Percentiles rank a stretch among this genome's conserved stretches.
Evolutionary conservation across 2,329 filamentous ascomycete species (phyloP).

Genomic region (Bipolaris cookei): DNA sequence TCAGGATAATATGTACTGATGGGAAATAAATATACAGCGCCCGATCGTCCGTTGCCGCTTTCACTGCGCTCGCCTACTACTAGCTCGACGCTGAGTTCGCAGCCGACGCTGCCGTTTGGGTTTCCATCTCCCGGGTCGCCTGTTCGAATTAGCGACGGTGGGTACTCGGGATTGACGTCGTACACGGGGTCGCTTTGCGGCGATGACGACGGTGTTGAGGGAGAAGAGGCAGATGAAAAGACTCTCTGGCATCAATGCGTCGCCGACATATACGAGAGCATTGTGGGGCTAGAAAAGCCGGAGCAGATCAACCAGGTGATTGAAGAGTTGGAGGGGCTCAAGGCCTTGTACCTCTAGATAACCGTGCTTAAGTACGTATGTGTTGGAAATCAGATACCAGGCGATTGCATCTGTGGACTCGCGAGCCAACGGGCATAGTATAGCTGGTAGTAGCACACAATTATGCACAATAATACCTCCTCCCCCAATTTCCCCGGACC

Average conservation of each 20-base stretch:
- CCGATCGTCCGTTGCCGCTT: constrained; percentile 38
- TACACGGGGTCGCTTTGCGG: background rate
- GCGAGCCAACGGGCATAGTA: no score
- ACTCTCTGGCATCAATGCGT: background rate
- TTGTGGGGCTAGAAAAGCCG: background rate
- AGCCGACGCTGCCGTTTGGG: constrained; percentile 1
- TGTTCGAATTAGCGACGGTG: background rate
- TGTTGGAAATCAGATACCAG: no score
- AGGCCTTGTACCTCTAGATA: background rate
- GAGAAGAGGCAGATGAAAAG: background rate
- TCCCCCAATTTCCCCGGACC: no score
- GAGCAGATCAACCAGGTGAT: constrained; percentile 5
- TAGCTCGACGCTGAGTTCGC: constrained; percentile 10
- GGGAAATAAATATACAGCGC: constrained; percentile 16
- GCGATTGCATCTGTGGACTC: no score
- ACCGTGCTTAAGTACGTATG: no score
- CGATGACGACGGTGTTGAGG: background rate
- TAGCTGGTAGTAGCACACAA: no score
- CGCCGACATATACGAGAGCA: background rate
- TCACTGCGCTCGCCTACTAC: constrained; percentile 18
- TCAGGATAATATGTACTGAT: constrained; percentile 1
- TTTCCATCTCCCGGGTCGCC: background rate
- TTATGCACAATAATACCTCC: no score
- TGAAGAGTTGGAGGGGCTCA: constrained; percentile 1
- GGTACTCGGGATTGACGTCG: background rate